Percentiles rank a stretch among this genome's conserved stretches.
Evolutionary conservation across 495 filamentous ascomycete genomes (phyloP).

Genomic region (Emericellopsis terricola): DNA sequence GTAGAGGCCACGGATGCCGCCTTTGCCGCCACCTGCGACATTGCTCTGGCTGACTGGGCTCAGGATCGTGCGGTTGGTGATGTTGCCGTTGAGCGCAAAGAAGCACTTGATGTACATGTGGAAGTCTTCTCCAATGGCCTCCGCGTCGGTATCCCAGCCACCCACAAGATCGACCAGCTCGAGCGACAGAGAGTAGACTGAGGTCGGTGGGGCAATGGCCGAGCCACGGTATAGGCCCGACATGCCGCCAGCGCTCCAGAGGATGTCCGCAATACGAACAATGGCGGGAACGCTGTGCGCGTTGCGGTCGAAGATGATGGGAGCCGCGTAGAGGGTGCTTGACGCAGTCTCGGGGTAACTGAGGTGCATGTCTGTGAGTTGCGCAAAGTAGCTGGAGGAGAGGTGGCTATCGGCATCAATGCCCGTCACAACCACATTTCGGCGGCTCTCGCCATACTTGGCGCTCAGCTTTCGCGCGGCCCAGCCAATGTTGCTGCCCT

Average conservation of each 20-base stretch:
- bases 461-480: conserved; percentile 42
- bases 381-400: conserved; percentile 41
- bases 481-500: conserved; percentile 51
- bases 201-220: conserved; percentile 44
- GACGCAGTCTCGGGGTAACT: conserved; percentile 31
- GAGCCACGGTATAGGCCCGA: conserved; percentile 44
- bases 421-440: conserved; percentile 46
- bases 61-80: conserved; percentile 34
- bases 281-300: conserved; percentile 43
- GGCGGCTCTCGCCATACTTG: conserved; percentile 28
- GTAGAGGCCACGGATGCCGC: conserved; percentile 28
- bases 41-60: conserved; percentile 52
- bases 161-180: conserved; percentile 41
- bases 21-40: conserved; percentile 32
- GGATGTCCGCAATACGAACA: conserved; percentile 49
- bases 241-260: conserved; percentile 48
- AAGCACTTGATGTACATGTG: conserved; percentile 66
- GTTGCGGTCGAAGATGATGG: conserved; percentile 59
- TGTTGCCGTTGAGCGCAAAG: conserved; percentile 44
- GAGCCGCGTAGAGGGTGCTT: conserved; percentile 44
- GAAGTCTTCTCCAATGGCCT: conserved; percentile 53
- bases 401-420: conserved; percentile 60
- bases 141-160: conserved; percentile 47
- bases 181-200: conserved; percentile 49
- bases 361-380: conserved; percentile 40